phyloP scores from a whole-genome alignment of 805 yeast genomes.

The Sugiyamaella floridensis region DNA sequence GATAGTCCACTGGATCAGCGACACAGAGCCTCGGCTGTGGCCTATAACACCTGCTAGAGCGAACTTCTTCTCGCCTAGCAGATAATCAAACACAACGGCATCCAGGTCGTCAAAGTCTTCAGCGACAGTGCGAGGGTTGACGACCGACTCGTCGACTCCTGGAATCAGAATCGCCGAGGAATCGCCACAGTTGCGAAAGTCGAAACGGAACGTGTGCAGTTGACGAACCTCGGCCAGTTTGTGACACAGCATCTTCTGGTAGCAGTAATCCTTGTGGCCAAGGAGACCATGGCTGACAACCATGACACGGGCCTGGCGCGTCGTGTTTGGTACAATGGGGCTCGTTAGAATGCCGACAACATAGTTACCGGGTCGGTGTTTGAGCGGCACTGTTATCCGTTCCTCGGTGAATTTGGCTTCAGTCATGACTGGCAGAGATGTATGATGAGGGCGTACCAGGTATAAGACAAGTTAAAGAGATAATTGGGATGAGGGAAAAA shows the following conservation, averaged over 20 bases:
- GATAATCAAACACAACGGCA: conserved; percentile 32
- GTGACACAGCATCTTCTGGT: conserved; percentile 57
- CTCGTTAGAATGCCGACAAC: conserved; percentile 12
- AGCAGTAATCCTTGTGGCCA: conserved; percentile 77
- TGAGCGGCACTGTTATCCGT: conserved; percentile 1
- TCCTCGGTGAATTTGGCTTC: conserved; percentile 1
- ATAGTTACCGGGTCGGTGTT: neutral
- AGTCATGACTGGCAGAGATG: neutral
- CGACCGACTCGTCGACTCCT: conserved; percentile 18
- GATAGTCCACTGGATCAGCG: conserved; percentile 67
- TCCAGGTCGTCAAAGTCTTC: conserved; percentile 59
- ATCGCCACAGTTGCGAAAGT: conserved; percentile 80
- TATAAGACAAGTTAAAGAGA: neutral
- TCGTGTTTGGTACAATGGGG: conserved; percentile 9
- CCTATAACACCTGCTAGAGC: conserved; percentile 54
- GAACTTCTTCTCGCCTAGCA: conserved; percentile 28
- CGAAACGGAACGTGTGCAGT: conserved; percentile 63
- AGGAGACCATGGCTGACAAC: conserved; percentile 77
- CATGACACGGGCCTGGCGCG: conserved; percentile 34
- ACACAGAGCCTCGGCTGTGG: conserved; percentile 76
- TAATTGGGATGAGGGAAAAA: neutral
- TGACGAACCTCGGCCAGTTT: conserved; percentile 54
- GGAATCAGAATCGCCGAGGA: conserved; percentile 46
- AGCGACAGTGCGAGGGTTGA: conserved; percentile 47
- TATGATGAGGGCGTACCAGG: neutral